Base-by-base conservation (phyloP, 257 asterid genomes). In the Ajuga chamaepitys region DNA sequence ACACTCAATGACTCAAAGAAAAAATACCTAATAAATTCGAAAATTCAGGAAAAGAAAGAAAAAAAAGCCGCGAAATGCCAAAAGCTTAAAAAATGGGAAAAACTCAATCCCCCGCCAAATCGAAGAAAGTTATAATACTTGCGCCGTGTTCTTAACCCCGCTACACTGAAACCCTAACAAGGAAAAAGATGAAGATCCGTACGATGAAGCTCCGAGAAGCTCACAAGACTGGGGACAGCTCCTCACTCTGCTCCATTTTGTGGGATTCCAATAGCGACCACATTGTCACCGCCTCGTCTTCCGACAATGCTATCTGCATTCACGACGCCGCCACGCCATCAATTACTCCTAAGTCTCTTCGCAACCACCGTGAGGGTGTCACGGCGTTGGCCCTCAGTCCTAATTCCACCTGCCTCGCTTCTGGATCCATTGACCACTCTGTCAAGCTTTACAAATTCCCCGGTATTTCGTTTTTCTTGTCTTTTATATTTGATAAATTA, bases 371-470 rank as follows among this genome's bases (percentile, higher is more conserved):
- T 4, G 97, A 94, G 56, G 97, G 97, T 6, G 99, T 94, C 11
- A 82, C 96, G 21, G 88, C 86, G n/a, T 60, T 90, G 82, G 87
- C 86, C 51, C 83, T 90, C 13, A 80, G 80, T 62, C 88, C 93
- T 40, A 83, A 90, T 85, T 90, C 94, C 56, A 86, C 89, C 18
- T 94, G 97, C 69, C 93, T 94, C 25, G 99, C 99, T 57, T 94
- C 97, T 22, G 99, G 95, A 14, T 90, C 99, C 57, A 38, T 90
- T 40, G 97, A 90, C 86, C 96, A 82, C 75, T 86, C 95, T 1
- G 99, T 90, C 72, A 94, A 94, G 83, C 95, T 94, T 72, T 90
- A 86, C 75, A 90, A 90, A 77, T 90, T 94, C 44, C 99, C 97
- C 0, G 87, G 98, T 88, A 80, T 70, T 26, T 57, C 14, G 0